Evolutionary conservation across 2,329 filamentous ascomycete genomes (phyloP).

Genomic region (Hypoxylon sp.): DNA sequence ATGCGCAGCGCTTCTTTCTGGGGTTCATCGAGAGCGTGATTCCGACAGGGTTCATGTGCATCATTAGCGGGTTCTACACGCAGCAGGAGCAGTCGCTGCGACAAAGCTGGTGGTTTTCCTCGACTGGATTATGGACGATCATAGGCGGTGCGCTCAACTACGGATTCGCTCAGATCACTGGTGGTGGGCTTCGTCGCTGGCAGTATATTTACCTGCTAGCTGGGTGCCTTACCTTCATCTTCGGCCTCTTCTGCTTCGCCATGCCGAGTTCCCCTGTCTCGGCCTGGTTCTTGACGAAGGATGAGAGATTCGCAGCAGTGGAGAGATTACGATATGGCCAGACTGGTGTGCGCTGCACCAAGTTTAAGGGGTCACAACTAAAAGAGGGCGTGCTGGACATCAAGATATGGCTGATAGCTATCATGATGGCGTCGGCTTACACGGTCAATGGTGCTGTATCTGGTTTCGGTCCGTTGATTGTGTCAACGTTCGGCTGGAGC

Average conservation of each 20-base stretch:
- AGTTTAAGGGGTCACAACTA: conserved; percentile 67
- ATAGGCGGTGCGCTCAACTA: conserved; percentile 72
- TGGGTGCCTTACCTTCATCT: conserved; percentile 69
- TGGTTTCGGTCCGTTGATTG: conserved; percentile 76
- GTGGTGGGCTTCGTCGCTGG: conserved; percentile 66
- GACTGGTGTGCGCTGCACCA: conserved; percentile 68
- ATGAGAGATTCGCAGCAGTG: conserved; percentile 70
- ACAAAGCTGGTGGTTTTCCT: conserved; percentile 74
- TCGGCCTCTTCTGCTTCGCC: conserved; percentile 70
- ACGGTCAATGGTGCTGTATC: conserved; percentile 76
- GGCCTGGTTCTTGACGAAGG: conserved; percentile 72
- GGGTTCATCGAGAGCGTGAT: conserved; percentile 71
- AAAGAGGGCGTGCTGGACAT: conserved; percentile 65
- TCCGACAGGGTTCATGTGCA: conserved; percentile 72
- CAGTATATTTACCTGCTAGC: conserved; percentile 76
- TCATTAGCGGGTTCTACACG: conserved; percentile 69
- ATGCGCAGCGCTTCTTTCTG: conserved; percentile 71
- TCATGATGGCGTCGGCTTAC: conserved; percentile 77
- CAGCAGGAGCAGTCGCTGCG: conserved; percentile 70
- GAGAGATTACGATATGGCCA: conserved; percentile 70
- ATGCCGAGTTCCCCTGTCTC: conserved; percentile 71
- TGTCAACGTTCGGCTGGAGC: conserved; percentile 74
- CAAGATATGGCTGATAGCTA: conserved; percentile 69
- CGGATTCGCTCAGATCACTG: conserved; percentile 69
- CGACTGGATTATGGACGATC: conserved; percentile 67